Base-by-base conservation (phyloP, 208 protist species). In the Crithidia bombi region DNA sequence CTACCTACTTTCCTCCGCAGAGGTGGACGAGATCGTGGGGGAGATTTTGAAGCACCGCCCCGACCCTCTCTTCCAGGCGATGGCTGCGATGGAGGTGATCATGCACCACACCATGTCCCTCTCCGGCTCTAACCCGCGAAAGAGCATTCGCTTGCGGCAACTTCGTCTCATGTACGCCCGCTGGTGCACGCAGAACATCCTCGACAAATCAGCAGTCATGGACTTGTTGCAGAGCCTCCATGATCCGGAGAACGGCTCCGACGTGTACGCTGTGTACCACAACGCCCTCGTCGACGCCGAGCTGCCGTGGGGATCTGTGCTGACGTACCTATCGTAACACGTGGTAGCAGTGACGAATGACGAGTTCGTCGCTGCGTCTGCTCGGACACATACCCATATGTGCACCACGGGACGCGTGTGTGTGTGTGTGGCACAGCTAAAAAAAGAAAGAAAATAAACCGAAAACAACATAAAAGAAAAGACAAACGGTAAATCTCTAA, bases 41-140 rank as follows among this genome's bases (percentile, higher is more conserved):
- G 64, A 52, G 28, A 78, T 93, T 11, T 59, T 93, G 30, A 75
- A 73, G 46, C 75, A 30, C 30, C 69, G 75, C 35, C 59, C 69
- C 12, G 71, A 65, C 1, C 35, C 76, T 19, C 62, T 91, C 4
- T 84, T 86, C 57, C 69, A 90, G 66, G 79, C 82, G 6, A 87
- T 87, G 2, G 79, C 77, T 2, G 78, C 85, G 28, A 76, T 93
- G 77, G 90, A 95, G 67, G 67, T 89, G n/a, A 79, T 93, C 36
- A 79, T 89, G 78, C 74, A 89, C 73, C 81, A 59, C 84, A 90
- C 63, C 50, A 72, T 44, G 39, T 84, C 69, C 57, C 44, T 70
- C 51, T 44, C 38, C 56, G 52, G 50, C 49, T 50, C 43, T 33
- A 39, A 44, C 19, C 76, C 32, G 47, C 65, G 57, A 35, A 74